These are phyloP conservation scores for Cladophialophora immunda DNA, from an alignment of 2,329 filamentous ascomycete species.

Conservation along the genomic window DNA sequence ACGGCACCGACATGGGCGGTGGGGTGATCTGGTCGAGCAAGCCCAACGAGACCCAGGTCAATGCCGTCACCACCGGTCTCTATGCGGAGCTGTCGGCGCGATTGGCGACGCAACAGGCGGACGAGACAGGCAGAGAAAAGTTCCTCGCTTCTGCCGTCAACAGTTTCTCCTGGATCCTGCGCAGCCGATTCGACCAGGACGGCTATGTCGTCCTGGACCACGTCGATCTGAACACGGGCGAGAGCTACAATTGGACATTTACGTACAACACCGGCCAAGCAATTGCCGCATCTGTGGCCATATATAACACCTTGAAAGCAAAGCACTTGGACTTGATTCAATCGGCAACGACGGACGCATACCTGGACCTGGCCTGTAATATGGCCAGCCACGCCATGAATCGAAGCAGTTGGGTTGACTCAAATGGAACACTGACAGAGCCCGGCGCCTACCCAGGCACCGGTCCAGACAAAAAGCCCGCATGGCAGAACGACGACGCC, in stretches of 20 bases:
- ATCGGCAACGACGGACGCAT: constrained; percentile 11
- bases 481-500: constrained; percentile 32
- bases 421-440: constrained; percentile 32
- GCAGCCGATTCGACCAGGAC: constrained; percentile 23
- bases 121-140: not conserved
- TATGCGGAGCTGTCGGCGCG: constrained; percentile 35
- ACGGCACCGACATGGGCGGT: constrained; percentile 35
- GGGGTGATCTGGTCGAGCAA: constrained; percentile 35
- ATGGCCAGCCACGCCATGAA: constrained; percentile 32
- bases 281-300: constrained; percentile 31
- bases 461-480: constrained; percentile 10
- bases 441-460: constrained; percentile 30
- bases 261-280: constrained; percentile 38
- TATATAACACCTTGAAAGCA: constrained; percentile 27
- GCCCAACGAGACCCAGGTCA: constrained; percentile 32
- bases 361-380: constrained; percentile 29
- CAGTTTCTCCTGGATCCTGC: constrained; percentile 31
- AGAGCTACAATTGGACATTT: constrained; percentile 32
- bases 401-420: constrained; percentile 32
- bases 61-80: constrained; percentile 34
- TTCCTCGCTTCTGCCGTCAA: constrained; percentile 21
- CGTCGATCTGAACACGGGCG: constrained; percentile 27
- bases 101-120: constrained; percentile 12
- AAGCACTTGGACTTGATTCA: not conserved
- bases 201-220: constrained; percentile 31